These are phyloP conservation scores for Talaromyces ruber DNA, from an alignment of 495 filamentous ascomycete species.

Conservation along the genomic window DNA sequence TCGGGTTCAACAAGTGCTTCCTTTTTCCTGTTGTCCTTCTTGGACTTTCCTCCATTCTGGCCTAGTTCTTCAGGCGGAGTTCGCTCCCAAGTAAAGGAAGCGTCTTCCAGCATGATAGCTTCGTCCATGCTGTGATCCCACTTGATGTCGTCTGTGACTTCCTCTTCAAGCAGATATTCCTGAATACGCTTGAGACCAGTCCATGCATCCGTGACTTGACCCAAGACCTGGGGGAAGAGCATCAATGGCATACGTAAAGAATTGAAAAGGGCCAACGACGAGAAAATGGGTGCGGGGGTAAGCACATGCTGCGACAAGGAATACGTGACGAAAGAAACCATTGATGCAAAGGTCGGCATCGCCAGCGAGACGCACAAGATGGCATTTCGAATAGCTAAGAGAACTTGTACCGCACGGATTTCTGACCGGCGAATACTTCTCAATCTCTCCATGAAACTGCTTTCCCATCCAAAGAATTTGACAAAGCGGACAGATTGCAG, in stretches of 20 bases:
- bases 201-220: conserved; percentile 82
- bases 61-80: conserved; percentile 54
- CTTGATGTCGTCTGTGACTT: conserved; percentile 64
- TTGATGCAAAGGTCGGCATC: conserved; percentile 84
- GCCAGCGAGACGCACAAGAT: conserved; percentile 73
- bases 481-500: conserved; percentile 86
- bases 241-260: conserved; percentile 82
- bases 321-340: conserved; percentile 92
- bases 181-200: conserved; percentile 76
- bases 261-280: conserved; percentile 89
- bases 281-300: conserved; percentile 74
- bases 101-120: conserved; percentile 64
- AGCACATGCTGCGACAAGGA: conserved; percentile 65
- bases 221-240: conserved; percentile 77
- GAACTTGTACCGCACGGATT: conserved; percentile 66
- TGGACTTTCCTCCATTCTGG: conserved; percentile 22
- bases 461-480: conserved; percentile 95
- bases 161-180: conserved; percentile 79
- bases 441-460: conserved; percentile 70
- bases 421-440: conserved; percentile 63
- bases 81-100: conserved; percentile 90
- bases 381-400: conserved; percentile 73
- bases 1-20: conserved; percentile 17
- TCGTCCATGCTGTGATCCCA: conserved; percentile 52
- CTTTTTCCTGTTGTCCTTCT: conserved; percentile 17